These are phyloP conservation scores for Suillus discolor DNA, from an alignment of 768 basidiomycete species.

Conservation along the genomic window DNA sequence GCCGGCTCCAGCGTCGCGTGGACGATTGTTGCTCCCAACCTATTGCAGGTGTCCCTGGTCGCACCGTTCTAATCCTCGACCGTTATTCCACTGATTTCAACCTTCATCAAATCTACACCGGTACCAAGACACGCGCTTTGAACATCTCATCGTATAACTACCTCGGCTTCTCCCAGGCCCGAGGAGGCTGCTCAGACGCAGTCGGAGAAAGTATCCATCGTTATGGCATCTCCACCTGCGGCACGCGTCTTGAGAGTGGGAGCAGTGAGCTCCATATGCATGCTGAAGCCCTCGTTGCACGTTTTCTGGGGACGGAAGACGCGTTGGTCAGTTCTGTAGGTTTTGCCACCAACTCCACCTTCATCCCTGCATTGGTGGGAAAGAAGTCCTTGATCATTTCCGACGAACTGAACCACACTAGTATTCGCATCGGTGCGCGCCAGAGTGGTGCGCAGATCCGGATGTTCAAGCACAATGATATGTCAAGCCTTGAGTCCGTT, in stretches of 20 bases:
- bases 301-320: constrained; percentile 90
- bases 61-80: constrained; percentile 86
- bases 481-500: constrained; percentile 77
- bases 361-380: constrained; percentile 86
- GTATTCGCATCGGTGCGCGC: constrained; percentile 90
- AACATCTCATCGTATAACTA: constrained; percentile 99
- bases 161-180: constrained; percentile 94
- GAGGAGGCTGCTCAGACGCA: constrained; percentile 92
- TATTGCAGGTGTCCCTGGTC: constrained; percentile 92
- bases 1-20: constrained; percentile 90
- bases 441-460: constrained; percentile 87
- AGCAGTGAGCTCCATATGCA: constrained; percentile 80
- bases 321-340: constrained; percentile 92
- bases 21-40: constrained; percentile 96
- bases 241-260: constrained; percentile 80
- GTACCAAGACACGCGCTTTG: constrained; percentile 81
- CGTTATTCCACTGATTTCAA: constrained; percentile 84
- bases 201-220: constrained; percentile 81
- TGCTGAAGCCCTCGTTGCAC: constrained; percentile 84
- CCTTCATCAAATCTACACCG: constrained; percentile 74
- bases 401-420: constrained; percentile 96
- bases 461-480: constrained; percentile 97
- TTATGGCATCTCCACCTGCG: constrained; percentile 80
- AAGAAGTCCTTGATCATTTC: constrained; percentile 96
- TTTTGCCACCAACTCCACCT: constrained; percentile 94